Evolutionary conservation across 192 early-diverging fungal species (phyloP), one percentile per base, ranked within the genome.

Genomic region (Obelidium mucronatum): DNA sequence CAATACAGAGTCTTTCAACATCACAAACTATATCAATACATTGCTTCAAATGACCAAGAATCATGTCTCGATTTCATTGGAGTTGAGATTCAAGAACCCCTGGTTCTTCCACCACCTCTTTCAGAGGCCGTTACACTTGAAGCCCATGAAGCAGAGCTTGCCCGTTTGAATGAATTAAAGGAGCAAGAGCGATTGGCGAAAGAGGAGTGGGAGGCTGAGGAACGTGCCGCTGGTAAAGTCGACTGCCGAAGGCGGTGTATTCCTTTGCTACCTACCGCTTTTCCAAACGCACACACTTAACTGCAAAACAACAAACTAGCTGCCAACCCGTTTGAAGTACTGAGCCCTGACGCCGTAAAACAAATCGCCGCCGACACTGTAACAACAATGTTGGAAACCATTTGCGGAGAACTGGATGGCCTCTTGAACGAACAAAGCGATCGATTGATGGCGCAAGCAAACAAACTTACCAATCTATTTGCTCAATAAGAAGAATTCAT

Each of bases 311-410:
- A 67, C 66, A 42, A 26, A 17, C 5, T 39, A 77, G 79, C 75
- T 1, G 78, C 75, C 28, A 82, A 82, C 40, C 81, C 81, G 31
- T 82, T 82, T 40, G 81, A 63, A 17, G 78, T 79, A 1, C 44
- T 82, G 13, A 28, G 36, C 31, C 26, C 51, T 5, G 81, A 82
- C 17, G 35, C 5, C 13, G 73, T 82, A 17, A 79, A 79, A 56
- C 19, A 33, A 30, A 62, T 82, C 37, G 78, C 81, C 40, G 40
- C 65, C 13, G 78, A 79, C 13, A 67, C 75, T 17, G 75, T 82
- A 2, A 51, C 63, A 4, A 37, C 26, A 11, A 26, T 79, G 51
- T 34, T 82, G 48, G 22, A 53, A 30, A 51, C 24, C n/a, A 39
- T 79, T 28, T 34, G 42, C 35, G 35, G 56, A 22, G 81, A 82